Evolutionary conservation across 75 land plant genomes (phyloP), one percentile per base, ranked within the genome.

Genomic region (Chamaecyparis obtusa): DNA sequence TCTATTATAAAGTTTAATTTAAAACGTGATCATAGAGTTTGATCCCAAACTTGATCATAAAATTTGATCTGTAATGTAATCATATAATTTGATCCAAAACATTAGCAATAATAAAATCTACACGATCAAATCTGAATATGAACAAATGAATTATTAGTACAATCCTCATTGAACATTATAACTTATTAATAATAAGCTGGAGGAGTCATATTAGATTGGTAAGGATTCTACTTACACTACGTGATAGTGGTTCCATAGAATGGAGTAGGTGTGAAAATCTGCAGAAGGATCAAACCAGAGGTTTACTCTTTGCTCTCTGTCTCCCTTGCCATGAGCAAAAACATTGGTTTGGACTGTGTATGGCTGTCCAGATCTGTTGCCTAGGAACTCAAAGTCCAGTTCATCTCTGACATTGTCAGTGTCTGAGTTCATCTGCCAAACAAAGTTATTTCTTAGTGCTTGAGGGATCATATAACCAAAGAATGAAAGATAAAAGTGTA

Each of bases 361-460:
- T 27, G 95, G 95, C 30, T 94, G 93, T n/a, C 95, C 95, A 0
- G 87, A 84, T 69, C 91, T 48, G 86, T 94, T 94, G 10, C 95
- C 95, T 89, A 94, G 79, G 91, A 94, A 94, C 90, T 94, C 95
- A 51, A 94, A 94, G 39, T 94, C 95, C 43, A 94, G 37, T 84
- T 94, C 95, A 79, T 94, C 95, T 2, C 93, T 60, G 3, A 93
- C 78, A 0, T 36, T 57, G 15, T 81, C 85, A 0, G 87, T 91
- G 84, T 93, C 90, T 0, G 95, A 93, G 27, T 84, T 92, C 93
- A 93, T 89, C 95, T 93, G 74, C 86, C 15, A 32, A 21, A 39
- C 21, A 82, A 3, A 41, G 51, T 49, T 49, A 49, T 9, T 9
- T 9, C 51, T 49, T 49, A 49, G 51, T 49, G 51, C 51, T 10